Evolutionary conservation across 345 rosid genomes (phyloP).

Genomic region (Ailanthus altissimus): DNA sequence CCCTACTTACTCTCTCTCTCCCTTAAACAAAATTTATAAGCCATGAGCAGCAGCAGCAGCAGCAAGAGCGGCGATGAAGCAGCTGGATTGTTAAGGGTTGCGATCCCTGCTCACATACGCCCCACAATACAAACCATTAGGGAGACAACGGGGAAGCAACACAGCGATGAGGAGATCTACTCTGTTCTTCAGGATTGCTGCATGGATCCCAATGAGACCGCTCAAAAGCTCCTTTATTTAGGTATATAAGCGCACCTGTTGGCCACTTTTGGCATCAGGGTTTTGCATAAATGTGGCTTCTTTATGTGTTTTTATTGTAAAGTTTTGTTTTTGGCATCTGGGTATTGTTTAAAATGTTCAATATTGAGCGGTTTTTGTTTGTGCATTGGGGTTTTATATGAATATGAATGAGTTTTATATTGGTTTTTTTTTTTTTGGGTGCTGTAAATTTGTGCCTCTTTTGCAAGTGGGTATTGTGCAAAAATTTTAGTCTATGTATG

Average conservation of each 20-base stretch:
- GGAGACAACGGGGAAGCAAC: constrained; percentile 74
- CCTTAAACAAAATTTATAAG: constrained; percentile 13
- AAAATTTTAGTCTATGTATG: neutral
- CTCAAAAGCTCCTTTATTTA: constrained; percentile 68
- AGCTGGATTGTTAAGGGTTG: constrained; percentile 44
- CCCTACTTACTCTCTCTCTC: constrained; percentile 10
- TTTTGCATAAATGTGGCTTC: neutral
- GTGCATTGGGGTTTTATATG: constrained; percentile 20
- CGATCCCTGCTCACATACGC: constrained; percentile 57
- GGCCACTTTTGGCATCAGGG: neutral
- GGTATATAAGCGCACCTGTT: constrained; percentile 40
- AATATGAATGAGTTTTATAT: neutral
- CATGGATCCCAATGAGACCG: constrained; percentile 86
- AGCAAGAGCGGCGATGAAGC: constrained; percentile 49
- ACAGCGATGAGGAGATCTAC: constrained; percentile 83
- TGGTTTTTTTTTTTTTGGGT: constrained; percentile 10
- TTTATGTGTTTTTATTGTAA: neutral
- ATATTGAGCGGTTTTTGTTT: neutral
- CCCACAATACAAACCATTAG: constrained; percentile 64
- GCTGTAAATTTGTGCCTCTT: constrained; percentile 10
- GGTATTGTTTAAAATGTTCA: constrained; percentile 8
- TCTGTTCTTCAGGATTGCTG: constrained; percentile 61
- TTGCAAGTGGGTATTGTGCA: neutral
- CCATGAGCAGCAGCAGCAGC: constrained; percentile 29
- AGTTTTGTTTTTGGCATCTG: constrained; percentile 1